A percentile compares a stretch with the other conserved stretches of the same genome.
These are phyloP conservation scores for Lachnum nothofagi DNA, from an alignment of 2,329 filamentous ascomycete genomes.

Conservation along the genomic window DNA sequence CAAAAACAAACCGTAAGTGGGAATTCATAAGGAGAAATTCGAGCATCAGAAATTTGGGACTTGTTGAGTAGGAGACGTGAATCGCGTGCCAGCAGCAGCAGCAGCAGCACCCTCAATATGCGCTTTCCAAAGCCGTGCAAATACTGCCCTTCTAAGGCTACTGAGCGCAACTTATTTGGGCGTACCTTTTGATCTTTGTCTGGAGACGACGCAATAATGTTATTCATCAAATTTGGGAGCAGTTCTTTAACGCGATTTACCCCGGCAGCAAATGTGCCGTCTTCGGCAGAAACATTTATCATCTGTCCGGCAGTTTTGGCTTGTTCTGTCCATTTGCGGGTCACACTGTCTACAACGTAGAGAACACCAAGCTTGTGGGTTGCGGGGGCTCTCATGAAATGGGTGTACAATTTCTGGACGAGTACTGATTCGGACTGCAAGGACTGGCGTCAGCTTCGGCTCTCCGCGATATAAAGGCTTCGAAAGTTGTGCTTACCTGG, in stretches of 20 bases:
- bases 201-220: slow-evolving; percentile 82
- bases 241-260: slow-evolving; percentile 95
- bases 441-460: slow-evolving; percentile 15
- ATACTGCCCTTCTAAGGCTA: slow-evolving; percentile 14
- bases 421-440: slow-evolving; percentile 86
- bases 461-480: not conserved
- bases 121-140: slow-evolving; percentile 23
- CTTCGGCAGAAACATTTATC: slow-evolving; percentile 72
- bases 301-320: slow-evolving; percentile 81
- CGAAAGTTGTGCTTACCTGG: slow-evolving; percentile 58
- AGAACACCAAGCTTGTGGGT: slow-evolving; percentile 98
- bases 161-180: slow-evolving; percentile 33
- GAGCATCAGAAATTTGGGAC: not conserved
- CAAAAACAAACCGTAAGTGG: slow-evolving; percentile 45
- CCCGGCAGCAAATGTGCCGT: slow-evolving; percentile 91
- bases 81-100: too few relatives aligned
- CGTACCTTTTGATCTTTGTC: slow-evolving; percentile 90
- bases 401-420: slow-evolving; percentile 92
- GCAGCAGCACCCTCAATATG: slow-evolving; percentile 19
- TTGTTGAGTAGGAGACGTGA: not conserved
- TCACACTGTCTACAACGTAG: slow-evolving; percentile 99
- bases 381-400: slow-evolving; percentile 89
- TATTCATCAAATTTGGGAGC: slow-evolving; percentile 89
- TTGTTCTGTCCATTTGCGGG: slow-evolving; percentile 96
- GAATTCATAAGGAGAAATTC: slow-evolving; percentile 21